Evolutionary conservation across 2,329 filamentous ascomycete species (phyloP), one percentile per base, ranked within the genome.

Genomic region (Aspergillus pseudoterreus): DNA sequence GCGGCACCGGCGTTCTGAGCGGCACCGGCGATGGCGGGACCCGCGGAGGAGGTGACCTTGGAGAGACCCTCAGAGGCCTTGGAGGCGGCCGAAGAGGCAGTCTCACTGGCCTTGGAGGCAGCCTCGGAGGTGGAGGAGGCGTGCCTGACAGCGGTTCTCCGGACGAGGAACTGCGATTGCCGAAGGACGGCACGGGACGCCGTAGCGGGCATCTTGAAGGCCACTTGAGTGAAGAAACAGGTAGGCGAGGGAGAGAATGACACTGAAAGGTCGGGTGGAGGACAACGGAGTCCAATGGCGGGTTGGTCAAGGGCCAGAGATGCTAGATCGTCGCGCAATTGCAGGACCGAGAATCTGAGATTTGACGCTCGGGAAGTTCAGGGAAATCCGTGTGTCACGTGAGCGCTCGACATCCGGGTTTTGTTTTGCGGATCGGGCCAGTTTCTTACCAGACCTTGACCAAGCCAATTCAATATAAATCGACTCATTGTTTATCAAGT

Each of bases 61-160:
- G 88, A 90, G 50, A 96, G 83, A 59, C 91, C 90, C 76, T 95
- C 81, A 59, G 85, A 82, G 53, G 90, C 91, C 81, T 90, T 90
- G 24, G 73, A 72, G 19, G 67, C 68, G 51, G 68, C 64, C 43
- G 70, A 68, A 42, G 72, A 69, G 38, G 71, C 72, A 49, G 69
- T 59, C 56, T 77, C 72, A 61, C 73, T 69, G 43, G 74, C 71
- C 66, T 76, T 77, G 48, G 67, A 65, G 50, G 74, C 73, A 46
- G 72, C 69, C 57, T 77, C 72, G 38, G 72, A 67, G 54, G 72
- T 70, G 50, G 74, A 74, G 47, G 75, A 78, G 58, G 75, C 71
- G 63, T 76, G 68, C 69, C 75, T 72, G 64, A 74, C 68, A 56
- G 67, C 67, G 59, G 71, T 70, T 62, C 72, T 69, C 55, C 74